These are phyloP conservation scores for Mortierella sp. DNA, from an alignment of 371 early-diverging fungal species.

Conservation along the genomic window DNA sequence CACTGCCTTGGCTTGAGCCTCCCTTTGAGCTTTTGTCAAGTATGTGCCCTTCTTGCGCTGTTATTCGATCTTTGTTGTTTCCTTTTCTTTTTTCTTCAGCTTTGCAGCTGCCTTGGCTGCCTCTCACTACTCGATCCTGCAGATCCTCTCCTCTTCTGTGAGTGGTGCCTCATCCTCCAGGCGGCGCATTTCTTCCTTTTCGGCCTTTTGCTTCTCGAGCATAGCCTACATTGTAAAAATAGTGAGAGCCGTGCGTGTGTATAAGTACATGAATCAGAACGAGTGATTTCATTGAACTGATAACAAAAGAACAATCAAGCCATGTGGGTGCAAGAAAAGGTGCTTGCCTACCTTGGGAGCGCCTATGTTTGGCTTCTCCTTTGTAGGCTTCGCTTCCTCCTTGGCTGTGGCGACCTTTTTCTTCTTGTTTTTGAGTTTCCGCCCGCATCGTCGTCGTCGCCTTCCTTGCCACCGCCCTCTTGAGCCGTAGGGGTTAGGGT, in stretches of 20 bases:
- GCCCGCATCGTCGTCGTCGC: conserved; percentile 54
- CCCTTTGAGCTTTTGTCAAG: conserved; percentile 93
- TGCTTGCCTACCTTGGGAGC: conserved; percentile 64
- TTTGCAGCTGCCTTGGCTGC: conserved; percentile 69
- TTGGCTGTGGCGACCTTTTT: conserved; percentile 54
- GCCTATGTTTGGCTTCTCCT: conserved; percentile 69
- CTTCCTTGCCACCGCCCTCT: conserved; percentile 52
- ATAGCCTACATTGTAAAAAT: conserved; percentile 21
- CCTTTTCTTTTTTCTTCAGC: conserved; percentile 78
- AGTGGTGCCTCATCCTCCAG: conserved; percentile 65
- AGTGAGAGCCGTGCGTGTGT: too few species aligned
- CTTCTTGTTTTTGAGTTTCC: conserved; percentile 61
- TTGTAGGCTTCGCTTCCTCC: conserved; percentile 59
- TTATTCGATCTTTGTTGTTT: conserved; percentile 86
- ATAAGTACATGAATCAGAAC: too few species aligned
- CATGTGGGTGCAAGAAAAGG: conserved; percentile 18
- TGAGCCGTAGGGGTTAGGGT: conserved; percentile 36
- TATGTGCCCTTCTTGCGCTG: conserved; percentile 92
- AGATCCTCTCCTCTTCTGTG: conserved; percentile 61
- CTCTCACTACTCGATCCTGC: conserved; percentile 65
- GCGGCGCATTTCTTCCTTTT: conserved; percentile 68
- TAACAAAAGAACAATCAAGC: not conserved
- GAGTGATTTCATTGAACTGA: too few species aligned
- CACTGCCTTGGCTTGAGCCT: conserved; percentile 79
- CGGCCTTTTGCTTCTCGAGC: conserved; percentile 52